Percentiles rank a stretch among this genome's conserved stretches.
Evolutionary conservation across 352 stramenopile species (phyloP).

Genomic region (Albugo laibachii): DNA sequence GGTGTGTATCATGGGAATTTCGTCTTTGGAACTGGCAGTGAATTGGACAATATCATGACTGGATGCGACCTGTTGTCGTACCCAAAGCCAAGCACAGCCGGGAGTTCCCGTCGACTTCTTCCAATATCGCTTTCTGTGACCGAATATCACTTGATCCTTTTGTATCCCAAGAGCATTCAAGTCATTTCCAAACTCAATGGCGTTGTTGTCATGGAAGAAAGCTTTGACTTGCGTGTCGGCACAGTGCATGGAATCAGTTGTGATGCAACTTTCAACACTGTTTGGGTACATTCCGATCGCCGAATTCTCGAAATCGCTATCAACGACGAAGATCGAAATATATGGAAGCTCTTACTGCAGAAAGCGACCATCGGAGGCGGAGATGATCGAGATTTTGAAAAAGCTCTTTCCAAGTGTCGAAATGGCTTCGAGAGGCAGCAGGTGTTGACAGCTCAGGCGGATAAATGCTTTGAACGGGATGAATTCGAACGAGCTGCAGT

Average conservation of each 20-base stretch:
- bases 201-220: conserved; percentile 68
- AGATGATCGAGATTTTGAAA: conserved; percentile 76
- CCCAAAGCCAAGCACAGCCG: conserved; percentile 16
- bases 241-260: conserved; percentile 36
- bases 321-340: conserved; percentile 77
- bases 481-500: conserved; percentile 72
- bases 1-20: conserved; percentile 84
- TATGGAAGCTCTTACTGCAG: conserved; percentile 84
- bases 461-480: conserved; percentile 75
- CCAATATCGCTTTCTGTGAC: conserved; percentile 78
- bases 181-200: conserved; percentile 78
- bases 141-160: conserved; percentile 83
- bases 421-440: conserved; percentile 66
- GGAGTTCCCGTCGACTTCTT: conserved; percentile 17
- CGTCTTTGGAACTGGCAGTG: conserved; percentile 39
- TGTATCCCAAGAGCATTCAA: conserved; percentile 65
- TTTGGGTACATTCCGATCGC: conserved; percentile 68
- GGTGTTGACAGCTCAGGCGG: conserved; percentile 75
- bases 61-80: conserved; percentile 53
- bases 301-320: conserved; percentile 65
- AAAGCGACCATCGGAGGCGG: conserved; percentile 42
- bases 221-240: conserved; percentile 56
- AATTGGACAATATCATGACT: conserved; percentile 66
- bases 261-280: conserved; percentile 63
- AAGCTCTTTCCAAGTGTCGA: conserved; percentile 67